Evolutionary conservation across 176 grass and related monocot genomes (phyloP).

Genomic region (Carex kokanica): DNA sequence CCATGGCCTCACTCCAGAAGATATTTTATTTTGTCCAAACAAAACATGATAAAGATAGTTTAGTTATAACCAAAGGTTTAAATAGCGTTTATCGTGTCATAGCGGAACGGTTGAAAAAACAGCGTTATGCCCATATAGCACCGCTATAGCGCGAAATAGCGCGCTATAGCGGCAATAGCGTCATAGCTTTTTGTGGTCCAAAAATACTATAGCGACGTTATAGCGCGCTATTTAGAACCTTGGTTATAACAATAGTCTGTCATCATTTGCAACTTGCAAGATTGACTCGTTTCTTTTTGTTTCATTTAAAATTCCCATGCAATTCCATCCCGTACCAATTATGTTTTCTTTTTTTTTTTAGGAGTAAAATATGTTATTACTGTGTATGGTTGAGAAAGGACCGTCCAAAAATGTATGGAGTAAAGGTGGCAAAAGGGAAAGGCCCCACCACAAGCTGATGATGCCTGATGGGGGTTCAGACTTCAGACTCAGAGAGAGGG

Average conservation of each 20-base stretch:
- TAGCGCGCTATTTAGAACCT: too few species aligned
- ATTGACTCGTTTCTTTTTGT: neutral
- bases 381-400: neutral
- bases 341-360: neutral
- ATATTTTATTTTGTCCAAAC: neutral
- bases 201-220: too few species aligned
- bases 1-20: too few species aligned
- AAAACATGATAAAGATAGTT: neutral
- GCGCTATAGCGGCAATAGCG: too few species aligned
- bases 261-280: neutral
- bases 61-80: neutral
- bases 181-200: too few species aligned
- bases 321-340: neutral
- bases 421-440: neutral
- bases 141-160: too few species aligned
- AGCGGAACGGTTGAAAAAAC: too few species aligned
- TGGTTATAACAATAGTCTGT: neutral
- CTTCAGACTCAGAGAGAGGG: neutral
- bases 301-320: too few species aligned
- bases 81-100: too few species aligned
- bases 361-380: neutral
- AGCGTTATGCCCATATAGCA: too few species aligned
- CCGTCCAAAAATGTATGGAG: slow-evolving; percentile 13
- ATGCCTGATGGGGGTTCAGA: slow-evolving; percentile 7
- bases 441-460: slow-evolving; percentile 22